These are phyloP conservation scores for Podila minutissima DNA, from an alignment of 192 early-diverging fungal species.

Conservation along the genomic window DNA sequence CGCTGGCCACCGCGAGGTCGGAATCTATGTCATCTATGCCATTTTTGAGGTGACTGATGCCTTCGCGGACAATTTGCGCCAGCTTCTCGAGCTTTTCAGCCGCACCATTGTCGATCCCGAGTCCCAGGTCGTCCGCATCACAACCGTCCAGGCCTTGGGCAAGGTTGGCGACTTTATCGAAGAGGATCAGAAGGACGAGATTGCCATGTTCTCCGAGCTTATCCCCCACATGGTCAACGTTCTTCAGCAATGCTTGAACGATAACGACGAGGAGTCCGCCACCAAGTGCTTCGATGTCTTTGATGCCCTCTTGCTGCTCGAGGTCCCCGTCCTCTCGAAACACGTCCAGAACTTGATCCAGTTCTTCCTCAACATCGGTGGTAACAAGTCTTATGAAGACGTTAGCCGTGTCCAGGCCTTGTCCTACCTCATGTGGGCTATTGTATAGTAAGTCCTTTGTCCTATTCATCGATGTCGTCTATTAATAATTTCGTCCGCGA, in stretches of 20 bases:
- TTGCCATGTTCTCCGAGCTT: constrained; percentile 78
- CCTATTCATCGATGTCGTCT: neutral
- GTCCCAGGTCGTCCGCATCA: constrained; percentile 81
- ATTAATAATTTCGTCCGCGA: neutral
- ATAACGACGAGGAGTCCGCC: constrained; percentile 79
- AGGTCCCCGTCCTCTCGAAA: constrained; percentile 81
- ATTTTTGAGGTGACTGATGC: constrained; percentile 87
- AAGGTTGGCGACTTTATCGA: constrained; percentile 88
- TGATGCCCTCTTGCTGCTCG: constrained; percentile 82
- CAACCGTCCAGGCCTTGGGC: constrained; percentile 81
- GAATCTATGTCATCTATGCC: constrained; percentile 85
- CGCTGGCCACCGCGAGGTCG: constrained; percentile 84
- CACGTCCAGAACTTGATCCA: constrained; percentile 84
- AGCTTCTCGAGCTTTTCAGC: constrained; percentile 81
- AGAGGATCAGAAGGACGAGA: constrained; percentile 68
- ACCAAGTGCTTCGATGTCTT: constrained; percentile 89
- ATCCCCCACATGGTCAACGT: constrained; percentile 90
- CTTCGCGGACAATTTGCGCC: constrained; percentile 65
- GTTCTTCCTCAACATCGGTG: constrained; percentile 80
- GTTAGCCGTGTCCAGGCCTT: constrained; percentile 81
- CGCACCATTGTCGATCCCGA: constrained; percentile 84
- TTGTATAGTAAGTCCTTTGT: constrained; percentile 69
- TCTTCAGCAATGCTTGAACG: constrained; percentile 79
- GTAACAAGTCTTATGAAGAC: constrained; percentile 74
- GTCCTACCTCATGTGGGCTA: constrained; percentile 83